phyloP scores from a whole-genome alignment of 345 rosid species.

The Salix caprea region DNA sequence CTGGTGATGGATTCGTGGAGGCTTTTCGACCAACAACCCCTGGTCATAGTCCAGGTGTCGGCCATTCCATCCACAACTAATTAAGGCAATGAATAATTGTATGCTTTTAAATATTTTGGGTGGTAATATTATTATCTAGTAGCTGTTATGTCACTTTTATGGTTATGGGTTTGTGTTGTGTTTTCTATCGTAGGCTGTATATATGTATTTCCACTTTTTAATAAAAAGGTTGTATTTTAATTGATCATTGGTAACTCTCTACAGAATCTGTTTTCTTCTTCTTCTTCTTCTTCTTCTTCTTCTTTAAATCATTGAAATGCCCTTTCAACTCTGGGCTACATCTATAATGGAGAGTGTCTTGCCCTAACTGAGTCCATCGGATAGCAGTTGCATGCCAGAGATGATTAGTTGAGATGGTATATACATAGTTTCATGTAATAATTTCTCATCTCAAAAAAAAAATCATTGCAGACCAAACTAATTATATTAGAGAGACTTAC shows the following conservation, averaged over 20 bases:
- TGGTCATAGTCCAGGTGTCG: constrained; percentile 33
- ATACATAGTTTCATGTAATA: too few relatives aligned
- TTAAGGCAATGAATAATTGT: neutral
- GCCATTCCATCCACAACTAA: constrained; percentile 39
- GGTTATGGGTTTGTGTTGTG: neutral
- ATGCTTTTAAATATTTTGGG: too few relatives aligned
- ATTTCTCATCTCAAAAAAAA: too few relatives aligned
- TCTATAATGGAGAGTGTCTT: too few relatives aligned
- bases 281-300: neutral
- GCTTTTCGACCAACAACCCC: constrained; percentile 22
- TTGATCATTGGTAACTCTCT: too few relatives aligned
- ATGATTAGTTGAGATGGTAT: neutral
- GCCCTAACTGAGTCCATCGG: neutral
- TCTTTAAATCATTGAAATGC: too few relatives aligned
- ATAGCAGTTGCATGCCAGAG: neutral
- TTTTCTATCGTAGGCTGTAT: neutral
- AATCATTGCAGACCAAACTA: too few relatives aligned
- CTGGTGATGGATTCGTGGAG: constrained; percentile 7
- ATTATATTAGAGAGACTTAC: too few relatives aligned
- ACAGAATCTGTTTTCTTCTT: too few relatives aligned
- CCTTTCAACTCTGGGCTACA: too few relatives aligned
- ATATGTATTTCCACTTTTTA: neutral
- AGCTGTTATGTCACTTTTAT: neutral
- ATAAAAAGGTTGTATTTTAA: too few relatives aligned
- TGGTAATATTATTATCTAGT: too few relatives aligned